Conservation (phyloP, 2,329 filamentous ascomycete species). For the Catunica adiposa region DNA sequence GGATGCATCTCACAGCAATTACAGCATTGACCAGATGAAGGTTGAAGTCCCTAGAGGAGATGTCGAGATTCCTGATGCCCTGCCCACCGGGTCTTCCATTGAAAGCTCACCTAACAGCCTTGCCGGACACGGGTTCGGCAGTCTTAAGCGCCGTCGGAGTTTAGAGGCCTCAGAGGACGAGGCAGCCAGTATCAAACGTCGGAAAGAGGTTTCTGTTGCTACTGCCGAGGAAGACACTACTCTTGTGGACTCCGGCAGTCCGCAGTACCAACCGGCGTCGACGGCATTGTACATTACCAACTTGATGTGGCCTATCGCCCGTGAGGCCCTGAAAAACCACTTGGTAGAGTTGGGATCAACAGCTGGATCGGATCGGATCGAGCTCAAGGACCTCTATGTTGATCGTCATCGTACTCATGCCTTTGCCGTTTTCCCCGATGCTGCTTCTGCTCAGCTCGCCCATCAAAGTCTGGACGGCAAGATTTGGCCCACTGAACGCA, state of each 20-base stretch:
- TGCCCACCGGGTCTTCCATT: background rate
- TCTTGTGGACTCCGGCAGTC: background rate
- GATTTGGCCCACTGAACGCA: constrained; percentile 76
- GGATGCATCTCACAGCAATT: background rate
- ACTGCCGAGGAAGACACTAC: background rate
- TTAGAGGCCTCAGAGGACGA: background rate
- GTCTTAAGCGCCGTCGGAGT: constrained; percentile 6
- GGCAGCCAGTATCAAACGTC: background rate
- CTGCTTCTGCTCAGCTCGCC: constrained; percentile 57
- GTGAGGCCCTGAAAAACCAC: constrained; percentile 48
- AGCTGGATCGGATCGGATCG: constrained; percentile 32
- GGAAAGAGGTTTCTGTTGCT: constrained; percentile 16
- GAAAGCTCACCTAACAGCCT: constrained; percentile 1
- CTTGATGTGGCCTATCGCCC: constrained; percentile 72
- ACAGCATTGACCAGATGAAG: background rate
- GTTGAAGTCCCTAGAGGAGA: background rate
- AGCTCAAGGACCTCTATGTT: constrained; percentile 56
- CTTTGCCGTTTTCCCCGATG: constrained; percentile 54
- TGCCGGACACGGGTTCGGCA: background rate
- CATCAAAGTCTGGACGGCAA: constrained; percentile 59
- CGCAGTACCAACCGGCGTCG: constrained; percentile 53
- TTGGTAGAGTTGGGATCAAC: constrained; percentile 52
- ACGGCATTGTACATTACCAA: constrained; percentile 75
- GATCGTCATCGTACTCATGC: constrained; percentile 80
- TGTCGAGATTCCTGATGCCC: background rate